Percentiles rank a stretch among this genome's conserved stretches.
Conservation (phyloP, 179 eudicot species). For the Actinidia chinensis region DNA sequence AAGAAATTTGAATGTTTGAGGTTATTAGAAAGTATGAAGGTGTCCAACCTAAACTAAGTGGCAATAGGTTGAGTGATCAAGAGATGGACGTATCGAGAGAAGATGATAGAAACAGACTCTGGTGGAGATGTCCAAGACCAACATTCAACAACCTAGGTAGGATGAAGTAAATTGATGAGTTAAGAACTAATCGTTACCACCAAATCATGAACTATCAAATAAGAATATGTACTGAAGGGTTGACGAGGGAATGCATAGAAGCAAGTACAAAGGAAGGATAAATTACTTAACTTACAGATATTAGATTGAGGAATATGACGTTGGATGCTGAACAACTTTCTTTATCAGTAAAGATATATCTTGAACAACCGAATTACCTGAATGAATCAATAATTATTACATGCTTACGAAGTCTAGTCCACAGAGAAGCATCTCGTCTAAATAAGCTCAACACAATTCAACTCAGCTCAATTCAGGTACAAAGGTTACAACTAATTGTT, state of each 20-base stretch:
- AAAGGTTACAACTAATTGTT: not conserved
- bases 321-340: constrained; percentile 88
- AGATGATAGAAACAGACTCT: too few relatives aligned
- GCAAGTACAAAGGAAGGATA: not conserved
- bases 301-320: constrained; percentile 76
- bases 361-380: constrained; percentile 96
- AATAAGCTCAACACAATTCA: not conserved
- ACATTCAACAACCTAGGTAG: constrained; percentile 82
- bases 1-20: too few relatives aligned
- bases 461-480: too few relatives aligned
- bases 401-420: not conserved
- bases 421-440: not conserved
- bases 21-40: too few relatives aligned
- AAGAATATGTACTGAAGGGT: not conserved
- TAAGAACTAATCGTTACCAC: not conserved
- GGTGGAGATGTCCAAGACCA: constrained; percentile 89
- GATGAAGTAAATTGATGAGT: constrained; percentile 8
- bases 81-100: too few relatives aligned
- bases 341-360: constrained; percentile 77
- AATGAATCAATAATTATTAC: constrained; percentile 4
- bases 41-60: too few relatives aligned
- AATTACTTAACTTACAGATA: constrained; percentile 53
- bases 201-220: constrained; percentile 1
- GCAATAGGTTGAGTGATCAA: too few relatives aligned
- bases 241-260: not conserved